These are phyloP conservation scores for Chaetomium sp. DNA, from an alignment of 2,329 filamentous ascomycete species.

Conservation along the genomic window DNA sequence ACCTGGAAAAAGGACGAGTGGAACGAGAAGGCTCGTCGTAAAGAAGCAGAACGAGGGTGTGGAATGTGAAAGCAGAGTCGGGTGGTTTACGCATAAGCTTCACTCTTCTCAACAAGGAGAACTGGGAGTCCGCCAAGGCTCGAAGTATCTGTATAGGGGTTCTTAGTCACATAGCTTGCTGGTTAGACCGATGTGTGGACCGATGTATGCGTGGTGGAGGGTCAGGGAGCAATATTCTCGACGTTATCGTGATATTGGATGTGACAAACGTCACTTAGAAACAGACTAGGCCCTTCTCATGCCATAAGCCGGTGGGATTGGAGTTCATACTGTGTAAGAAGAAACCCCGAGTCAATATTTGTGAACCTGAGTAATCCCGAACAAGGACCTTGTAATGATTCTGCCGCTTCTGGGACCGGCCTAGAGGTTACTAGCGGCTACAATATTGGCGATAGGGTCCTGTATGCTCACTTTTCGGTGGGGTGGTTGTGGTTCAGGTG, in stretches of 20 bases:
- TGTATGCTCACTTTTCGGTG: neutral
- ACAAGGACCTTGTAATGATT: neutral
- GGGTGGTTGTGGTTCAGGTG: neutral
- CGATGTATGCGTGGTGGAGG: neutral
- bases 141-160: neutral
- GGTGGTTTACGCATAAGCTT: neutral
- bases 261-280: neutral
- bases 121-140: neutral
- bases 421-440: neutral
- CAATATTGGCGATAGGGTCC: neutral
- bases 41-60: neutral
- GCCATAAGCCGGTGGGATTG: neutral
- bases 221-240: conserved; percentile 11
- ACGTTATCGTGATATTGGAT: neutral
- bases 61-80: neutral
- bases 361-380: neutral
- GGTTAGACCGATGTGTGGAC: neutral
- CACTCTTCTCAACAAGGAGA: neutral
- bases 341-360: neutral
- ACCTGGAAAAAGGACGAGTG: neutral
- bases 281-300: no score
- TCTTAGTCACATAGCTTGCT: conserved; percentile 6
- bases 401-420: neutral
- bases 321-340: neutral
- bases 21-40: neutral